phyloP scores from a whole-genome alignment of 1,284 basidiomycete species.

The Ganoderma meredithae region DNA sequence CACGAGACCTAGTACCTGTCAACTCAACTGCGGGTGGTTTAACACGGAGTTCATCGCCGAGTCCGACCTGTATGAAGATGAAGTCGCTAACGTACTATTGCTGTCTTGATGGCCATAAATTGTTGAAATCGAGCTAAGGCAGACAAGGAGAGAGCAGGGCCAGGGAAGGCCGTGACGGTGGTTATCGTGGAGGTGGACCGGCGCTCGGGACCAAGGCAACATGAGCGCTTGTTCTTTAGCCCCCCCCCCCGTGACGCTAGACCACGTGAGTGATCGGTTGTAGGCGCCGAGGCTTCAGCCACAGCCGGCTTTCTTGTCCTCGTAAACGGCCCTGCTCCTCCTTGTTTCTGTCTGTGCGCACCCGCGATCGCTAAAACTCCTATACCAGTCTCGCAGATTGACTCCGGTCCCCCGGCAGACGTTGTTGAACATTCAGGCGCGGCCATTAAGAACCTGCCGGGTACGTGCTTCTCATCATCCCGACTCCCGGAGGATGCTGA shows the following conservation, averaged over 20 bases:
- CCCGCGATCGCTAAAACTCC: not conserved
- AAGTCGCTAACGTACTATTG: too few relatives aligned
- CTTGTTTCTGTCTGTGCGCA: not conserved
- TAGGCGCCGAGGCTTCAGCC: constrained; percentile 9
- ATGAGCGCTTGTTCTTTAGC: not conserved
- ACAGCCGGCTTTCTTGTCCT: not conserved
- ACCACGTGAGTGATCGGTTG: constrained; percentile 11
- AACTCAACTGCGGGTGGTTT: not conserved
- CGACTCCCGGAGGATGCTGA: not conserved
- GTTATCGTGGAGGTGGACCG: not conserved
- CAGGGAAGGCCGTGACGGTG: not conserved
- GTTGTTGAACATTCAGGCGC: not conserved
- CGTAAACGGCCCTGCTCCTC: not conserved
- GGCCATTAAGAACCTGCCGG: not conserved
- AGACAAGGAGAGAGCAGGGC: not conserved
- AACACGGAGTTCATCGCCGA: too few relatives aligned
- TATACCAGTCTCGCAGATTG: not conserved
- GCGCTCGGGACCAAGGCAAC: too few relatives aligned
- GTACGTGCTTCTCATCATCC: constrained; percentile 1
- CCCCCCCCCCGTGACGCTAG: not conserved
- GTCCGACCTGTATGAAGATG: too few relatives aligned
- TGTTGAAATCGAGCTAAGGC: too few relatives aligned
- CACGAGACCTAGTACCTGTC: too few relatives aligned
- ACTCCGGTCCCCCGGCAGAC: not conserved
- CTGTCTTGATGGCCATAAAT: too few relatives aligned